Evolutionary conservation across 331 rosid genomes (phyloP).

Genomic region (Spiraea crenata): DNA sequence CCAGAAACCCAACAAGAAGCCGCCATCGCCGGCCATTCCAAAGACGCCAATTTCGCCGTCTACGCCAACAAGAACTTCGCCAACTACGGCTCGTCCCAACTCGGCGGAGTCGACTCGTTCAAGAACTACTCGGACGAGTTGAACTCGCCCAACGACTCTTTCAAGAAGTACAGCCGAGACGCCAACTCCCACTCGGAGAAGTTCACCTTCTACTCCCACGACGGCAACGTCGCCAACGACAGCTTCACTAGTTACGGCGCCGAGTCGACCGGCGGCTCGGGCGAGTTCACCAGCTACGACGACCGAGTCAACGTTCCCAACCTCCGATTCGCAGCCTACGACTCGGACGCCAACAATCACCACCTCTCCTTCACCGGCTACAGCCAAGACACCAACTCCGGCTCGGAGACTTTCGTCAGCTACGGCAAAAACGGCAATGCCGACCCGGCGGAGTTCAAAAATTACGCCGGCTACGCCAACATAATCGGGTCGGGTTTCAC

Average conservation of each 20-base stretch:
- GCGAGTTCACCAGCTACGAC: slow-evolving; percentile 60
- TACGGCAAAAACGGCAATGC: slow-evolving; percentile 61
- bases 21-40: background rate
- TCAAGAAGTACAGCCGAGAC: slow-evolving; percentile 48
- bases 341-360: slow-evolving; percentile 54
- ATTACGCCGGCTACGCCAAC: slow-evolving; percentile 56
- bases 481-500: slow-evolving; percentile 59
- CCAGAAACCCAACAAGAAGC: background rate
- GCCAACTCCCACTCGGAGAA: slow-evolving; percentile 46
- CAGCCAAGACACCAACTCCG: slow-evolving; percentile 73
- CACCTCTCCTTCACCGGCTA: slow-evolving; percentile 62
- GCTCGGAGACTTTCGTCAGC: slow-evolving; percentile 52
- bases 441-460: slow-evolving; percentile 54
- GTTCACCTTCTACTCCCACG: slow-evolving; percentile 62
- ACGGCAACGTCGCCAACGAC: slow-evolving; percentile 60
- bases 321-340: slow-evolving; percentile 65
- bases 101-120: slow-evolving; percentile 61
- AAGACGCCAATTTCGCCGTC: slow-evolving; percentile 45
- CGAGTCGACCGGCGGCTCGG: slow-evolving; percentile 42
- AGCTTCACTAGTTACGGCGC: slow-evolving; percentile 57
- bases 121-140: slow-evolving; percentile 72
- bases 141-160: slow-evolving; percentile 63
- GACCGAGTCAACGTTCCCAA: slow-evolving; percentile 71
- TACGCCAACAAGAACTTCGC: slow-evolving; percentile 60
- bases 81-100: slow-evolving; percentile 53